A percentile compares a stretch with the other conserved stretches of the same genome.
Conservation (phyloP, 2,329 filamentous ascomycete genomes). For the Tolypocladium tropicale region DNA sequence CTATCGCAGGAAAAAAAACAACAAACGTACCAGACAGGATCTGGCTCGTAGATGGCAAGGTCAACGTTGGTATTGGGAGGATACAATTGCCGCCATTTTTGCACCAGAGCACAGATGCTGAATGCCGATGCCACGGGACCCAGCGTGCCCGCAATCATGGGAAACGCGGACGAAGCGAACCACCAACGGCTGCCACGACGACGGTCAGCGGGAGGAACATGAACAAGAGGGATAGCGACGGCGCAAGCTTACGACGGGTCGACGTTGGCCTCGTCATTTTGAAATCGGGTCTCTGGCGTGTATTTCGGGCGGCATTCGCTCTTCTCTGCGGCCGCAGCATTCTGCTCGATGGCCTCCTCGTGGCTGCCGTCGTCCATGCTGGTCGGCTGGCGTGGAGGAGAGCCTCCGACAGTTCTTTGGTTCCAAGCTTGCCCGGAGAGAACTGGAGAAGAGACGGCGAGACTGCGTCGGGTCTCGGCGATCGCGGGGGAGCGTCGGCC, state of each 20-base stretch:
- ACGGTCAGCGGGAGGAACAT: neutral
- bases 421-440: neutral
- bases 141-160: conserved; percentile 72
- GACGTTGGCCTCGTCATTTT: conserved; percentile 30
- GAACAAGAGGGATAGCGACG: neutral
- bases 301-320: conserved; percentile 8
- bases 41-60: conserved; percentile 42
- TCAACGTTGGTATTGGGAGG: conserved; percentile 34
- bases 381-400: neutral
- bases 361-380: conserved; percentile 32
- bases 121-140: conserved; percentile 82
- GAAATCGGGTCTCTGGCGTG: conserved; percentile 15
- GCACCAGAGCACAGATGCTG: conserved; percentile 77
- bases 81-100: conserved; percentile 60
- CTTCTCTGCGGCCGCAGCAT: conserved; percentile 17
- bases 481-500: neutral
- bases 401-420: neutral
- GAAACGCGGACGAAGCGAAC: conserved; percentile 56
- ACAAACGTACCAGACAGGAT: conserved; percentile 56
- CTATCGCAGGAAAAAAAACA: neutral
- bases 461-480: neutral
- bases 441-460: neutral
- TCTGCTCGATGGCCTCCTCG: conserved; percentile 24
- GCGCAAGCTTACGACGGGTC: conserved; percentile 28
- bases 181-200: conserved; percentile 42